phyloP scores from a whole-genome alignment of 2,329 filamentous ascomycete genomes.

The Trichoderma lentiforme region DNA sequence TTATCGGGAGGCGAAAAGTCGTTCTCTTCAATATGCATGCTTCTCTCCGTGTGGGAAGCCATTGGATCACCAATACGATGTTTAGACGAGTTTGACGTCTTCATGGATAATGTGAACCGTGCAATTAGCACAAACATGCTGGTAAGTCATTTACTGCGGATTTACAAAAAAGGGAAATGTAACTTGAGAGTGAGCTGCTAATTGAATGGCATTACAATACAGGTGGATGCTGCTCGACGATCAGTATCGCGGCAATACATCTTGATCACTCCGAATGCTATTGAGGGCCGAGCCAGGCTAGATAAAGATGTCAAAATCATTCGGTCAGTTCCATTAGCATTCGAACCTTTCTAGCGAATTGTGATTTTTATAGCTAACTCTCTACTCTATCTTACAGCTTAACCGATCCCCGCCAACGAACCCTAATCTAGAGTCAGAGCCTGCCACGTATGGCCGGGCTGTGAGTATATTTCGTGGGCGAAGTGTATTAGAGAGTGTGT shows the following conservation, averaged over 20 bases:
- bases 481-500: not conserved
- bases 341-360: too few species aligned
- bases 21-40: conserved; percentile 91
- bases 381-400: conserved; percentile 38
- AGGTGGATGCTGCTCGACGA: conserved; percentile 80
- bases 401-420: conserved; percentile 57
- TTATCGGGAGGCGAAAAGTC: conserved; percentile 96
- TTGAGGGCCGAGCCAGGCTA: conserved; percentile 56
- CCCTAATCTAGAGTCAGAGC: conserved; percentile 31
- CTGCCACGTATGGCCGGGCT: not conserved
- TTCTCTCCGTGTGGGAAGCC: conserved; percentile 93
- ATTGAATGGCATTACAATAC: not conserved
- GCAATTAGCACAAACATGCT: conserved; percentile 93
- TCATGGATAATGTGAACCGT: conserved; percentile 97
- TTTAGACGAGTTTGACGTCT: conserved; percentile 97
- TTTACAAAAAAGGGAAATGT: not conserved
- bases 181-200: not conserved
- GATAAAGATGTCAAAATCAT: conserved; percentile 75
- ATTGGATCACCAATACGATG: conserved; percentile 96
- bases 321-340: conserved; percentile 44
- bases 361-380: conserved; percentile 25
- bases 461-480: not conserved
- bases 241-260: conserved; percentile 93
- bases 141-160: conserved; percentile 45
- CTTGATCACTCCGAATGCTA: conserved; percentile 89